phyloP scores from a whole-genome alignment of 2,329 filamentous ascomycete species.

The Botrytis aclada region DNA sequence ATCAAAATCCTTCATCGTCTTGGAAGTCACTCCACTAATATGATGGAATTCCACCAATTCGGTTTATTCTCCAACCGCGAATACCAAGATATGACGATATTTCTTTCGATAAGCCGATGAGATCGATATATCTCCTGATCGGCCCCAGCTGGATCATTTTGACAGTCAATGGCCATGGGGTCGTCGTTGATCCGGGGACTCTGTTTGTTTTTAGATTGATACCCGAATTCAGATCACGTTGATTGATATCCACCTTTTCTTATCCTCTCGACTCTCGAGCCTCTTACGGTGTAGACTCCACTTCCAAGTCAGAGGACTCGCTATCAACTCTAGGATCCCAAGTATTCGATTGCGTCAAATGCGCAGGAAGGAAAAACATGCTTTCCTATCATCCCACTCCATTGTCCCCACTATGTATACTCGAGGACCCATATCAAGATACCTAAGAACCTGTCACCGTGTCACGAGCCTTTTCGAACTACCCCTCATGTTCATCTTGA shows the following conservation, averaged over 20 bases:
- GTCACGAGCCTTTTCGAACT: constrained; percentile 1
- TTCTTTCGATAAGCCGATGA: neutral
- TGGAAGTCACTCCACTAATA: neutral
- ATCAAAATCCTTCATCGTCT: neutral
- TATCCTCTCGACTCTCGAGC: neutral
- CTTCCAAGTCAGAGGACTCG: constrained; percentile 8
- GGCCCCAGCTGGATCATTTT: neutral
- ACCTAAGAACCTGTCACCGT: neutral
- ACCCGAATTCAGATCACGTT: constrained; percentile 1
- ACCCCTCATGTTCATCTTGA: constrained; percentile 13
- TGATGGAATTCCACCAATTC: neutral
- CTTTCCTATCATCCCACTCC: constrained; percentile 1
- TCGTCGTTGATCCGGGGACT: neutral
- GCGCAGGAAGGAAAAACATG: neutral
- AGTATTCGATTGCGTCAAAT: constrained; percentile 14
- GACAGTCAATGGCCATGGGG: neutral
- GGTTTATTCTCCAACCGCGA: constrained; percentile 1
- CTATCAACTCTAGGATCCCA: neutral
- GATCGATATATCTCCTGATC: constrained; percentile 1
- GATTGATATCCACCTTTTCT: neutral
- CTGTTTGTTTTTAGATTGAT: neutral
- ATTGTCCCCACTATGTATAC: neutral
- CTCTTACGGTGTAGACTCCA: constrained; percentile 2
- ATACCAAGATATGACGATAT: constrained; percentile 3
- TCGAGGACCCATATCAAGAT: neutral